A percentile compares a stretch with the other conserved stretches of the same genome.
These are phyloP conservation scores for Corchorus capsularis DNA, from an alignment of 345 rosid species.

Conservation along the genomic window DNA sequence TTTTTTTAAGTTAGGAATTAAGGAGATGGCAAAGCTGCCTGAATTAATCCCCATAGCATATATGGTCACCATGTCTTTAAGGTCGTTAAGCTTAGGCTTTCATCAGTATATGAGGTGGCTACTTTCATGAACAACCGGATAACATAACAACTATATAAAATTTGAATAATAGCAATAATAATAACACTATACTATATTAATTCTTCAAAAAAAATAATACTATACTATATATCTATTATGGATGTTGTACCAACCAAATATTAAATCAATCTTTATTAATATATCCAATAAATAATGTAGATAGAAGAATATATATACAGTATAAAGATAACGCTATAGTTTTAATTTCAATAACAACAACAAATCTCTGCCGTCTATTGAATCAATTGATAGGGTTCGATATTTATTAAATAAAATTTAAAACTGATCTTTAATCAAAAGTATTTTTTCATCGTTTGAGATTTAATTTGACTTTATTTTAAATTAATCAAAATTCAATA, in stretches of 20 bases:
- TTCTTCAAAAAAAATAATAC: too few species aligned
- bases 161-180: background rate
- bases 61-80: slow-evolving; percentile 6
- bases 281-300: background rate
- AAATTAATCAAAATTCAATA: background rate
- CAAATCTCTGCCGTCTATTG: too few species aligned
- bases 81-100: background rate
- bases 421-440: too few species aligned
- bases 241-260: slow-evolving; percentile 27
- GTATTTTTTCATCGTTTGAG: too few species aligned
- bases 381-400: too few species aligned
- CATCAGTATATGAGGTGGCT: background rate
- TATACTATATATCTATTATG: background rate
- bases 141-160: background rate
- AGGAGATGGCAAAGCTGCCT: background rate
- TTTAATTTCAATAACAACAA: too few species aligned
- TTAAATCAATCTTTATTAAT: background rate
- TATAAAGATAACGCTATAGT: too few species aligned
- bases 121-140: background rate
- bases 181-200: too few species aligned
- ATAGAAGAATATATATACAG: too few species aligned
- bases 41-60: background rate
- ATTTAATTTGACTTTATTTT: too few species aligned
- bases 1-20: too few species aligned
- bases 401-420: too few species aligned